phyloP scores from a whole-genome alignment of 2,329 filamentous ascomycete genomes.

The Piedraia hortae region DNA sequence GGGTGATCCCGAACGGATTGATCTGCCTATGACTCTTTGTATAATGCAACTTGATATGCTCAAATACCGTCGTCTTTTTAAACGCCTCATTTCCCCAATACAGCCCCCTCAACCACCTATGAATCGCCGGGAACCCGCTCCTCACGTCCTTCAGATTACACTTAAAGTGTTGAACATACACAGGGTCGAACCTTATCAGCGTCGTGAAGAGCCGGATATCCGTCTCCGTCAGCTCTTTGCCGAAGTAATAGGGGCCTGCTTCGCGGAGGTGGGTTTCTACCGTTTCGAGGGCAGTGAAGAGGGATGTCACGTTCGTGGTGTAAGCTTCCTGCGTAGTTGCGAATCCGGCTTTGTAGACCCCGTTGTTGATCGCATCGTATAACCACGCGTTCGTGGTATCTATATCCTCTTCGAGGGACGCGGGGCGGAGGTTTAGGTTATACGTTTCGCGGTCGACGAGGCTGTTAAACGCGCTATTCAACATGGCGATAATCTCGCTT shows the following conservation, averaged over 20 bases:
- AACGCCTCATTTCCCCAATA: slow-evolving; percentile 71
- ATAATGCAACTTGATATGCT: slow-evolving; percentile 75
- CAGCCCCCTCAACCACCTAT: slow-evolving; percentile 54
- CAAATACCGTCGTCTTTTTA: slow-evolving; percentile 58
- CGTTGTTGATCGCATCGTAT: slow-evolving; percentile 24
- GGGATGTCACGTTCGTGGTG: slow-evolving; percentile 17
- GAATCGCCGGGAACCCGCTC: slow-evolving; percentile 52
- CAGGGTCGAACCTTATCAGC: slow-evolving; percentile 31
- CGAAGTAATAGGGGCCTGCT: slow-evolving; percentile 20
- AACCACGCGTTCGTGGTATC: slow-evolving; percentile 25
- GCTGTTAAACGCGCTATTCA: slow-evolving; percentile 52
- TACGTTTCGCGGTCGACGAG: slow-evolving; percentile 18
- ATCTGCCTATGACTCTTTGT: slow-evolving; percentile 39
- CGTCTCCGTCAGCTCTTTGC: slow-evolving; percentile 20
- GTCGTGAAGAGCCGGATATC: slow-evolving; percentile 28
- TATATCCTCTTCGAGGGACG: slow-evolving; percentile 18
- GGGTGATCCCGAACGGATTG: slow-evolving; percentile 44
- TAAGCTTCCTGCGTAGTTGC: slow-evolving; percentile 26
- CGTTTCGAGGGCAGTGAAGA: slow-evolving; percentile 23
- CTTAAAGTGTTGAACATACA: slow-evolving; percentile 34
- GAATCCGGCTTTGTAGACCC: slow-evolving; percentile 24
- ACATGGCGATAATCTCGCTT: slow-evolving; percentile 76
- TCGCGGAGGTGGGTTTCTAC: slow-evolving; percentile 17
- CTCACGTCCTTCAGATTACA: slow-evolving; percentile 70
- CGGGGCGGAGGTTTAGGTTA: slow-evolving; percentile 19